Conservation (phyloP, 2,329 filamentous ascomycete species). For the Nannizziopsis arthrosporioides region DNA sequence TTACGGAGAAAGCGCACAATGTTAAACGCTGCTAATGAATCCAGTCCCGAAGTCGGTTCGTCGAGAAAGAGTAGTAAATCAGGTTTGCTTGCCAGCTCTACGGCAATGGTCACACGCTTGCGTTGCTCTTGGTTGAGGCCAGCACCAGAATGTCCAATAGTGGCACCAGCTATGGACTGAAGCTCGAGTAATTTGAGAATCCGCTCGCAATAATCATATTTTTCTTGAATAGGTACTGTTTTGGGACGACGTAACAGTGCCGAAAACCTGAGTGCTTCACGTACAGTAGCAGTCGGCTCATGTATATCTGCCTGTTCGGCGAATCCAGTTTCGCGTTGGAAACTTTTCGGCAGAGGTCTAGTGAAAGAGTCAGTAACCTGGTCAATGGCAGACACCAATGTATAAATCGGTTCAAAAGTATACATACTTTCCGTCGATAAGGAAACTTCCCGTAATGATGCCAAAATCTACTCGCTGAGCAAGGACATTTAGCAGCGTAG, state of each 20-base stretch:
- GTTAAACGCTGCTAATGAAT: conserved; percentile 57
- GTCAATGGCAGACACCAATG: neutral
- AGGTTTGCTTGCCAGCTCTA: conserved; percentile 51
- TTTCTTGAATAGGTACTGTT: conserved; percentile 48
- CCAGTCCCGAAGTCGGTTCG: conserved; percentile 54
- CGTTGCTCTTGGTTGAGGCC: conserved; percentile 55
- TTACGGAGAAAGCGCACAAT: conserved; percentile 52
- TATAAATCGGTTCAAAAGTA: too few relatives aligned
- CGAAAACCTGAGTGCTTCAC: conserved; percentile 55
- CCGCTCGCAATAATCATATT: conserved; percentile 56
- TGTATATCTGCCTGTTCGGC: conserved; percentile 57
- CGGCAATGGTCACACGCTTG: conserved; percentile 54
- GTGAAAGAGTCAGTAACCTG: neutral
- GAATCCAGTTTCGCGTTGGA: conserved; percentile 45
- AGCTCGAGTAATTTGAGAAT: conserved; percentile 60
- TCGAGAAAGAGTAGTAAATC: conserved; percentile 51
- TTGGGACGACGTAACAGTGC: conserved; percentile 52
- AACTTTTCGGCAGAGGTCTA: conserved; percentile 36
- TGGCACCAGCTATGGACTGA: conserved; percentile 53
- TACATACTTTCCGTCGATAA: conserved; percentile 36
- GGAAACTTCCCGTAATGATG: conserved; percentile 33
- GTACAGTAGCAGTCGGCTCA: conserved; percentile 53
- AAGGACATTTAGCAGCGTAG: conserved; percentile 37
- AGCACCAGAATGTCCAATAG: conserved; percentile 47
- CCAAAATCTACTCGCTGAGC: conserved; percentile 38